These are phyloP conservation scores for Yarrowia sp. DNA, from an alignment of 805 yeast species.

Conservation along the genomic window DNA sequence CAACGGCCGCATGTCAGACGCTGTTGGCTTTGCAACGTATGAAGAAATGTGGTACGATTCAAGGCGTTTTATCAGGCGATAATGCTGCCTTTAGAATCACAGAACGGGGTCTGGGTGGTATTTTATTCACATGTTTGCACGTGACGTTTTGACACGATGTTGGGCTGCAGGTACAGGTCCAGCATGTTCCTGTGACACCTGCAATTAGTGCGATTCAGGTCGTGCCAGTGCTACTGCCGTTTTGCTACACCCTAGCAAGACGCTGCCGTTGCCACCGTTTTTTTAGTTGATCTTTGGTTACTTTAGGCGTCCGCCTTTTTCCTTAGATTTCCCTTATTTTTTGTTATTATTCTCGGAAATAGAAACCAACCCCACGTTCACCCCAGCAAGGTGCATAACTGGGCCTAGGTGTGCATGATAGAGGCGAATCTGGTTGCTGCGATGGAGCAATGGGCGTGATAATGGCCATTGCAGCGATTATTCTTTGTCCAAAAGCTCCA, in stretches of 20 bases:
- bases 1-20: constrained; percentile 1
- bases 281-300: too few relatives aligned
- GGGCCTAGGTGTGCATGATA: neutral
- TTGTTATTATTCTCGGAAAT: constrained; percentile 1
- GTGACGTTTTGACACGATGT: neutral
- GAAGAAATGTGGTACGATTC: constrained; percentile 10
- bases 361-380: neutral
- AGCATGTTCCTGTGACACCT: too few relatives aligned
- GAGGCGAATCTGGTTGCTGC: neutral
- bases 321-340: too few relatives aligned
- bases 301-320: too few relatives aligned
- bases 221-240: too few relatives aligned
- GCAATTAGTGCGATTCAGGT: too few relatives aligned
- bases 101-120: neutral
- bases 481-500: too few relatives aligned
- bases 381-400: neutral
- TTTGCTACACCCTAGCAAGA: too few relatives aligned
- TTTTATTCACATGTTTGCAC: constrained; percentile 11
- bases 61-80: constrained; percentile 7
- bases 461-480: neutral
- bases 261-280: neutral
- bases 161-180: constrained; percentile 6
- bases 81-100: neutral
- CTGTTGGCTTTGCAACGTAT: neutral
- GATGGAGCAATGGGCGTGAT: neutral